Conservation (phyloP, 2,329 filamentous ascomycete species). For the Clarireedia monteithiana region DNA sequence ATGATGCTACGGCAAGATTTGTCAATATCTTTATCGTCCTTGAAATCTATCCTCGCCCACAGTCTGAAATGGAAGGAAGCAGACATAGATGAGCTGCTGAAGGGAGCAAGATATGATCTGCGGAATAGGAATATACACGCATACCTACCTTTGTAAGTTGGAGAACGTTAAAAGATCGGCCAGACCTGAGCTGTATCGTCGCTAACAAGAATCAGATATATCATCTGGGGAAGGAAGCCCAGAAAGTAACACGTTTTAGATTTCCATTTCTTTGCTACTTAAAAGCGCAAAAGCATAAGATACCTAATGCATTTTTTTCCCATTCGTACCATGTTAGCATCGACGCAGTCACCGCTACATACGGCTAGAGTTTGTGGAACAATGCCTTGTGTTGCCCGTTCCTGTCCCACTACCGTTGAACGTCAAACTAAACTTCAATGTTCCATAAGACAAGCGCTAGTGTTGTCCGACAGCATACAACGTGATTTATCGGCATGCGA, state of each 20-base stretch:
- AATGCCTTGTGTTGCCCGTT: neutral
- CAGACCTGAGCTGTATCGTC: too few relatives aligned
- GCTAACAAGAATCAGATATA: neutral
- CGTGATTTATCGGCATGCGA: neutral
- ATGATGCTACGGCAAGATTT: slow-evolving; percentile 15
- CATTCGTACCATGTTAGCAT: too few relatives aligned
- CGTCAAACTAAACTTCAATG: neutral
- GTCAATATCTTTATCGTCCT: neutral
- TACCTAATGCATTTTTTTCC: neutral
- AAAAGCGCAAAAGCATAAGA: neutral
- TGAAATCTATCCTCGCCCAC: neutral
- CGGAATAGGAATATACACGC: neutral
- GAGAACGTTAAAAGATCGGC: too few relatives aligned
- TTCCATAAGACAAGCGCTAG: neutral
- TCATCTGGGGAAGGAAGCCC: neutral
- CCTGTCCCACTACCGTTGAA: neutral
- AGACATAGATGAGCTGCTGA: neutral
- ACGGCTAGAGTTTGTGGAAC: too few relatives aligned
- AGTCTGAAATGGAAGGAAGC: neutral
- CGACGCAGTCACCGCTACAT: too few relatives aligned
- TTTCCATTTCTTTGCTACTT: neutral
- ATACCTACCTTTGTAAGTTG: neutral
- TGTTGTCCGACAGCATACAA: neutral
- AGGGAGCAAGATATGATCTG: neutral
- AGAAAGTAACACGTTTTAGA: neutral